phyloP scores from a whole-genome alignment of 2,329 filamentous ascomycete species.

The Hypoxylon sp. region DNA sequence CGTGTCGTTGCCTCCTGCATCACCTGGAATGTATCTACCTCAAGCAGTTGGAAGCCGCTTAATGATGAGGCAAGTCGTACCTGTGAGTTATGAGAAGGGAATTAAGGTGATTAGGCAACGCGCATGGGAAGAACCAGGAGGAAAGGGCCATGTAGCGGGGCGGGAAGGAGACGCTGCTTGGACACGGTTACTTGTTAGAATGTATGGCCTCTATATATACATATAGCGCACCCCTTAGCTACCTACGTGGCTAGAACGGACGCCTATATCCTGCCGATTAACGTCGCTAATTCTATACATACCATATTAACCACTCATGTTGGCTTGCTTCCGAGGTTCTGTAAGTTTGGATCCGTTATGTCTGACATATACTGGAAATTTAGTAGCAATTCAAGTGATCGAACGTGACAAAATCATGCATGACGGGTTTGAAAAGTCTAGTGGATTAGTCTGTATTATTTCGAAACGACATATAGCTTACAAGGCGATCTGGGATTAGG shows the following conservation, averaged over 20 bases:
- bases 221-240: constrained; percentile 11
- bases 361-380: not conserved
- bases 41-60: constrained; percentile 6
- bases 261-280: constrained; percentile 3
- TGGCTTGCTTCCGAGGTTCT: not conserved
- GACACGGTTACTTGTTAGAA: constrained; percentile 37
- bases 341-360: not conserved
- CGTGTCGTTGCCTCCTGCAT: constrained; percentile 3
- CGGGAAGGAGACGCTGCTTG: constrained; percentile 21
- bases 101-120: constrained; percentile 5
- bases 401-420: not conserved
- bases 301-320: constrained; percentile 3
- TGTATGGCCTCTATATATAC: constrained; percentile 39
- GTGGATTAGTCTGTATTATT: not conserved
- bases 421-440: not conserved
- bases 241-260: constrained; percentile 1
- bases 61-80: constrained; percentile 8
- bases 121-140: not conserved
- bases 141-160: constrained; percentile 7
- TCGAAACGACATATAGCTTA: not conserved
- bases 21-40: constrained; percentile 24
- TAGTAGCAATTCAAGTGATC: not conserved
- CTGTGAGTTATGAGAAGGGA: not conserved
- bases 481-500: not conserved
- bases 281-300: constrained; percentile 20